A percentile compares a stretch with the other conserved stretches of the same genome.
Conservation (phyloP, 139 green algal genomes). For the Ulvella scutata region DNA sequence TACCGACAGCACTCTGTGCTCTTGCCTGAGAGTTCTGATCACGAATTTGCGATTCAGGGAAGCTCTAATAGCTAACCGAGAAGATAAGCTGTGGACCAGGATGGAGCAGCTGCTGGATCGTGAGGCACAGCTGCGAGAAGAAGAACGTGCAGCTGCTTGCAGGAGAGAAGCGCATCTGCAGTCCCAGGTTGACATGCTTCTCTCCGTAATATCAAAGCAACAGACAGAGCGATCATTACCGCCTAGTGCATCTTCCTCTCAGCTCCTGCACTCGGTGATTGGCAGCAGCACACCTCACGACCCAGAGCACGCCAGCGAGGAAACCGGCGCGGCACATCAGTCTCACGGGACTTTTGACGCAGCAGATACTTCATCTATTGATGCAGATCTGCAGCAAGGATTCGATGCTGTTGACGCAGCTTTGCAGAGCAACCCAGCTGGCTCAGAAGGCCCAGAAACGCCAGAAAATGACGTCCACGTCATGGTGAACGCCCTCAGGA, state of each 20-base stretch:
- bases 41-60: too few species aligned
- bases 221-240: neutral
- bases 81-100: neutral
- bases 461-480: neutral
- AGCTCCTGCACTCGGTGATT: too few species aligned
- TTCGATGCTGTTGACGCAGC: neutral
- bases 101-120: neutral
- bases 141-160: neutral
- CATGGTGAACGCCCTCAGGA: neutral
- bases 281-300: neutral
- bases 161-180: neutral
- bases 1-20: too few species aligned
- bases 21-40: too few species aligned
- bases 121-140: neutral
- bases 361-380: neutral
- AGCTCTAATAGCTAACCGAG: neutral
- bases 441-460: neutral
- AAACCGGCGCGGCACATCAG: neutral
- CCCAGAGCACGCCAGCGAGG: neutral
- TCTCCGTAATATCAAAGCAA: neutral
- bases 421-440: neutral
- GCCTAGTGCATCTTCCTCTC: too few species aligned
- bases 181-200: conserved; percentile 1
- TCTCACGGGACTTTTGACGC: neutral
- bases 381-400: neutral